These are phyloP conservation scores for Botryosphaeria agaves DNA, from an alignment of 2,329 filamentous ascomycete genomes.

Conservation along the genomic window DNA sequence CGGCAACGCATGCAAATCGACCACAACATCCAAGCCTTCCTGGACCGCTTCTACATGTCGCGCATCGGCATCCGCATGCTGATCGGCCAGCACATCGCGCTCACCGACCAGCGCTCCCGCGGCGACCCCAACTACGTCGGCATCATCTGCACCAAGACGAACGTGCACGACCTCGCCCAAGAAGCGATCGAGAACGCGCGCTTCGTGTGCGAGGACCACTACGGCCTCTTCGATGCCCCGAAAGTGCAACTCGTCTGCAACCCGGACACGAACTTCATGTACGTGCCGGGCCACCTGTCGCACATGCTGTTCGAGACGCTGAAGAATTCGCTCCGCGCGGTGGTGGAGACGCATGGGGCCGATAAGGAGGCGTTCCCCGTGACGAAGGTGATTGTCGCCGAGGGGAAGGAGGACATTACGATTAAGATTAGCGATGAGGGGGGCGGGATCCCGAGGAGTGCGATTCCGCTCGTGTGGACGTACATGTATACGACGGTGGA, in stretches of 20 bases:
- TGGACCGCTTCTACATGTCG: slow-evolving; percentile 99
- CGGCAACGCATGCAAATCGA: slow-evolving; percentile 97
- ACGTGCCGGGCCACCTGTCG: slow-evolving; percentile 93
- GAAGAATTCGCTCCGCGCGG: slow-evolving; percentile 93
- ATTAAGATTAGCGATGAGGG: slow-evolving; percentile 98
- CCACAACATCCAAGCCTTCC: slow-evolving; percentile 89
- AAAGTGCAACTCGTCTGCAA: slow-evolving; percentile 95
- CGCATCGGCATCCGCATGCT: slow-evolving; percentile 98
- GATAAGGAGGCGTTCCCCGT: slow-evolving; percentile 94
- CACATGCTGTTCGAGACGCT: slow-evolving; percentile 99
- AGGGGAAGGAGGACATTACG: slow-evolving; percentile 96
- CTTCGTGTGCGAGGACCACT: slow-evolving; percentile 98
- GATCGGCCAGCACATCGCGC: slow-evolving; percentile 92
- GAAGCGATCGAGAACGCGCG: slow-evolving; percentile 97
- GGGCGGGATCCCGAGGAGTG: slow-evolving; percentile 80
- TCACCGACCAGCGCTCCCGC: slow-evolving; percentile 82
- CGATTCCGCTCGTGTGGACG: slow-evolving; percentile 97
- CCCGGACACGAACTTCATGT: slow-evolving; percentile 94
- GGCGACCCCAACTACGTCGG: slow-evolving; percentile 89
- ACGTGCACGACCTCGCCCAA: slow-evolving; percentile 82
- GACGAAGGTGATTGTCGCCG: slow-evolving; percentile 93
- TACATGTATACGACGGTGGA: slow-evolving; percentile 99
- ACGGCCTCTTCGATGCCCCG: slow-evolving; percentile 89
- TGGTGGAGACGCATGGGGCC: slow-evolving; percentile 86
- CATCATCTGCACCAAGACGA: slow-evolving; percentile 98